Base-by-base conservation (phyloP, 306 rosid genomes). In the Citrullus colocynthis region DNA sequence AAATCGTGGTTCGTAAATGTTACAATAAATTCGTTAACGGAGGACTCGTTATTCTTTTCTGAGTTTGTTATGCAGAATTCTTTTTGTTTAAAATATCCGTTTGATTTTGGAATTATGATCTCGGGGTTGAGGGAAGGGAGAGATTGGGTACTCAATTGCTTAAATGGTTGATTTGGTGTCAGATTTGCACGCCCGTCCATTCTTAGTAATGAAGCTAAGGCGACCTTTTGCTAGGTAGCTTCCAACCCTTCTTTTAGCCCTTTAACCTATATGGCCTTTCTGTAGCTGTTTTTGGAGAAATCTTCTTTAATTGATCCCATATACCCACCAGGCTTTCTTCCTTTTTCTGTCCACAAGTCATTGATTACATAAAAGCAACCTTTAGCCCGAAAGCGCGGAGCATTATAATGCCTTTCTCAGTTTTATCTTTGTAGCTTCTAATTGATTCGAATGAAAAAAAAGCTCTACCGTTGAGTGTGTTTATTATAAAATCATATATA, bases 161-260 rank as follows among this genome's bases (percentile, higher is more conserved):
- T 54, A 28, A 9, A 24, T 51, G 16, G 45, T 64, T 39, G 75
- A 56, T 75, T 24, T n/a, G n/a, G 42, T 83, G 89, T 88, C 91
- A 88, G 91, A 75, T 52, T 2, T 71, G 74, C 85, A 80, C 78
- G 83, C 42, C 37, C 80, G 32, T 21, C 65, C 78, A 61, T 67
- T 78, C 55, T 80, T 71, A 15, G 85, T 10, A 36, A 6, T 49
- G 51, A 48, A 66, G 84, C 83, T 78, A 78, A 74, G 79, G 76
- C 78, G 82, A 76, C 83, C 56, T 36, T 37, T 67, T 11, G 63
- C 82, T 62, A 48, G 73, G 74, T 76, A 61, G 65, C 72, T 49
- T 39, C 54, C 2, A 28, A 9, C 10, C 16, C 39, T 37, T 57
- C 55, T 62, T 52, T 76, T n/a, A 5, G 64, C 41, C 41, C 71